Evolutionary conservation across 2,329 filamentous ascomycete species (phyloP).

Genomic region (Pestalotiopsis sp.): DNA sequence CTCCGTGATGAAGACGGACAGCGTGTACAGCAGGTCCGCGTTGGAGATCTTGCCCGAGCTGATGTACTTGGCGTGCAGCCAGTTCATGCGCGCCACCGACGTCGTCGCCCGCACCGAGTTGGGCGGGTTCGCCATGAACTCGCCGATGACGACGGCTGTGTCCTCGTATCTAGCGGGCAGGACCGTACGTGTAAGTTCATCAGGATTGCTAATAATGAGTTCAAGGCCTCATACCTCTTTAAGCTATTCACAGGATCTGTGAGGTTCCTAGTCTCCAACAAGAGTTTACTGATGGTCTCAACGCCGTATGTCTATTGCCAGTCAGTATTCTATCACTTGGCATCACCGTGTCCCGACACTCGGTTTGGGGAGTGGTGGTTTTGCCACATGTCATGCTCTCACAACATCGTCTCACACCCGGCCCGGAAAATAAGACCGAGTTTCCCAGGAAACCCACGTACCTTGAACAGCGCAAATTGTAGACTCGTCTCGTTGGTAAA

Average conservation of each 20-base stretch:
- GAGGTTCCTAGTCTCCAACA: slow-evolving; percentile 33
- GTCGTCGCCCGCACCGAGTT: slow-evolving; percentile 36
- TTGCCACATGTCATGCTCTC: too few species aligned
- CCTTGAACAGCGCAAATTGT: slow-evolving; percentile 36
- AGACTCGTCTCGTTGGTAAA: slow-evolving; percentile 26
- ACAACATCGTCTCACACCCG: too few species aligned
- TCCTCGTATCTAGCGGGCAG: slow-evolving; percentile 39
- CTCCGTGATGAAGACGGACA: slow-evolving; percentile 65
- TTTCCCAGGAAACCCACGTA: slow-evolving; percentile 10
- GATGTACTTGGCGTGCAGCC: slow-evolving; percentile 37
- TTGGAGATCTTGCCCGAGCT: slow-evolving; percentile 38
- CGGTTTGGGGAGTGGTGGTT: too few species aligned
- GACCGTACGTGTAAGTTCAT: not conserved
- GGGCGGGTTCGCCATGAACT: slow-evolving; percentile 37
- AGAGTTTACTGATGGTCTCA: slow-evolving; percentile 32
- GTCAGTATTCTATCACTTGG: not conserved
- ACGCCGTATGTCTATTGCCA: slow-evolving; percentile 33
- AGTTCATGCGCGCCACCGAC: slow-evolving; percentile 41
- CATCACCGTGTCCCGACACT: not conserved
- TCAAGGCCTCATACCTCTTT: slow-evolving; percentile 25
- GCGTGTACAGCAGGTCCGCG: slow-evolving; percentile 40
- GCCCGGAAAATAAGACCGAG: too few species aligned
- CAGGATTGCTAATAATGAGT: not conserved
- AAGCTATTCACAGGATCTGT: slow-evolving; percentile 31
- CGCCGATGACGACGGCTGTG: slow-evolving; percentile 32